Evolutionary conservation across 495 filamentous ascomycete genomes (phyloP), one percentile per base, ranked within the genome.

Genomic region (Annulohypoxylon nitens): DNA sequence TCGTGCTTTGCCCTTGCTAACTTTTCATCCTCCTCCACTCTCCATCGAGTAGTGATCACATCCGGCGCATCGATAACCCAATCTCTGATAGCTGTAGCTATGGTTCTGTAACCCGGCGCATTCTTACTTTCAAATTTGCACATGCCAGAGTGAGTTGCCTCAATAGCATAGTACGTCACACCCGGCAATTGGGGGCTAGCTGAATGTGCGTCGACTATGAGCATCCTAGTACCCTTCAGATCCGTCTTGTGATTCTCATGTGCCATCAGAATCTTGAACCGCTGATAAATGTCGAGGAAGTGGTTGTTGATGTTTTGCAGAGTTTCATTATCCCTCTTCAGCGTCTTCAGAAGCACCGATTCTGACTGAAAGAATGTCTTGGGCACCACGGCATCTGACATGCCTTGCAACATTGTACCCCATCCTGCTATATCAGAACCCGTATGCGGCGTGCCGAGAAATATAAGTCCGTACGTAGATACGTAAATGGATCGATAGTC

Each of bases 401-500:
- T 92, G 60, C 87, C 87, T 75, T 95, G 91, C 50, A 94, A 80
- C 66, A 93, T 83, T 8, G 87, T 82, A 2, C 92, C 93, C 92
- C 92, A 95, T 79, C 88, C 88, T 7, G 93, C 93, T 12, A 92
- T 76, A 70, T 93, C 90, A 2, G 93, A 89, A 0, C 93, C 93
- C 51, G 88, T 90, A 76, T 97, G 93, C 8, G 93, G 93, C n/a
- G 93, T 97, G 18, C 93, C 93, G 34, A 97, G 85, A 76, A 97
- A 97, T 23, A 97, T 85, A 33, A 97, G 90, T 18, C 92, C 93
- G 65, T 91, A 97, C 0, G 93, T 95, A 2, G 92, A 94, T 8
- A 95, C 90, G 71, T 88, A 94, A 25, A 97, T 89, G 4, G 92
- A 93, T 26, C 93, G 89, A 4, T 92, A 84, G 70, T 93, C 89